phyloP scores from a whole-genome alignment of 2,329 filamentous ascomycete genomes.

The Phoma sp. region DNA sequence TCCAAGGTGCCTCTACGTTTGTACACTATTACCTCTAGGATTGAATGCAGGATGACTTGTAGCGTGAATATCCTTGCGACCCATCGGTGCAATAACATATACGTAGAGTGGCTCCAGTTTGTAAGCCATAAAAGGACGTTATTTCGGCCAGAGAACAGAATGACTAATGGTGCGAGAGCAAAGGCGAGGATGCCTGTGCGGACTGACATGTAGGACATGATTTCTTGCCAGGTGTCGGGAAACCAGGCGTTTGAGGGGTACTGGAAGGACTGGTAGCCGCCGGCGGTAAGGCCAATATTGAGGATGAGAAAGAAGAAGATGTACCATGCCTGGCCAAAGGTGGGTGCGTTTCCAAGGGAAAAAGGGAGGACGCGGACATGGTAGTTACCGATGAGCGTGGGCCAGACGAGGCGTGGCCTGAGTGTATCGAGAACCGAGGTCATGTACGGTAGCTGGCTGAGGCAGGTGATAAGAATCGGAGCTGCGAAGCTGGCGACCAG shows the following conservation, averaged over 20 bases:
- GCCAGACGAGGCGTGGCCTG: slow-evolving; percentile 26
- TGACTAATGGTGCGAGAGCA: slow-evolving; percentile 35
- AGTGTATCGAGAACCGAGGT: slow-evolving; percentile 17
- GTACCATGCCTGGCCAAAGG: slow-evolving; percentile 56
- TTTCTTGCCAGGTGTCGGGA: slow-evolving; percentile 26
- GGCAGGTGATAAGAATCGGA: slow-evolving; percentile 25
- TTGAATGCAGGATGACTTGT: slow-evolving; percentile 32
- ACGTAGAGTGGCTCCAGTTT: slow-evolving; percentile 50
- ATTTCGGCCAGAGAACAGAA: slow-evolving; percentile 50
- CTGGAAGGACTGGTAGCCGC: slow-evolving; percentile 47
- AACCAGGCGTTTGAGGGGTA: slow-evolving; percentile 48
- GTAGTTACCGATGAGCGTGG: slow-evolving; percentile 23
- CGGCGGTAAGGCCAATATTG: slow-evolving; percentile 26
- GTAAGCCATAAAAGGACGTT: slow-evolving; percentile 51
- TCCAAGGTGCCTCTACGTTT: slow-evolving; percentile 20
- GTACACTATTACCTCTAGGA: slow-evolving; percentile 29
- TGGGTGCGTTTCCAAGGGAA: slow-evolving; percentile 48
- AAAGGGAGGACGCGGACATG: slow-evolving; percentile 25
- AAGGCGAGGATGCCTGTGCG: slow-evolving; percentile 45
- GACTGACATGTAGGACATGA: slow-evolving; percentile 37
- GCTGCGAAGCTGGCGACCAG: slow-evolving; percentile 26
- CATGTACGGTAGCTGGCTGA: slow-evolving; percentile 23
- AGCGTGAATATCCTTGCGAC: slow-evolving; percentile 30
- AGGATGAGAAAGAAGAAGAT: slow-evolving; percentile 42
- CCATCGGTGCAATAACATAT: slow-evolving; percentile 47